Conservation (phyloP, 2,329 filamentous ascomycete species). For the Mollisiaceae sp. region DNA sequence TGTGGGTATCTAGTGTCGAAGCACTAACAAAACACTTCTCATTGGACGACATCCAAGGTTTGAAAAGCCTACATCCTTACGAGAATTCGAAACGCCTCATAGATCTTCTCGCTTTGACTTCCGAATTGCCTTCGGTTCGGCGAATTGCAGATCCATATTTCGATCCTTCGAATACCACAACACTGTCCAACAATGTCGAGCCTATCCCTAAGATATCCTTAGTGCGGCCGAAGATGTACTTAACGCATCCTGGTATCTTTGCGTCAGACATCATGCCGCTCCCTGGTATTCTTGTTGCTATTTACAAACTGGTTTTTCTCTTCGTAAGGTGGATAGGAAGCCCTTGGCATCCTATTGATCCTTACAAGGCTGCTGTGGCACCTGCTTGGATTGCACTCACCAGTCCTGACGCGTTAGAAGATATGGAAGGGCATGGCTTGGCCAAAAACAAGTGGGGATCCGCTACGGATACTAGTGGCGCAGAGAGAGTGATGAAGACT, state of each 20-base stretch:
- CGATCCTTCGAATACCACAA: conserved; percentile 41
- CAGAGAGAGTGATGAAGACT: conserved; percentile 71
- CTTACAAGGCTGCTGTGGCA: conserved; percentile 77
- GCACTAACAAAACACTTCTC: conserved; percentile 54
- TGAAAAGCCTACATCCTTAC: conserved; percentile 68
- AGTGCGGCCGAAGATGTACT: conserved; percentile 69
- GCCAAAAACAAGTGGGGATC: conserved; percentile 84
- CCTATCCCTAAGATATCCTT: conserved; percentile 18
- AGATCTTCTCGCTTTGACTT: conserved; percentile 80
- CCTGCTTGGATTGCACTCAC: conserved; percentile 80
- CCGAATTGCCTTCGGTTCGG: conserved; percentile 66
- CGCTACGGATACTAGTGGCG: conserved; percentile 62
- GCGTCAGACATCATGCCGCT: conserved; percentile 82
- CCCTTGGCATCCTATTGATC: conserved; percentile 82
- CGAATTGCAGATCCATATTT: conserved; percentile 64
- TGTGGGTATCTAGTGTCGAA: conserved; percentile 89
- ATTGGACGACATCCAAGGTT: conserved; percentile 79
- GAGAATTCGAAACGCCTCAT: conserved; percentile 88
- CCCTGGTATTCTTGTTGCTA: conserved; percentile 68
- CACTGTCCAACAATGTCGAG: conserved; percentile 31
- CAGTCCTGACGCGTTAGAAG: conserved; percentile 65
- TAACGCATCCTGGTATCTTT: conserved; percentile 87
- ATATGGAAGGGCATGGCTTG: conserved; percentile 49
- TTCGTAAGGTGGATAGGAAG: conserved; percentile 80
- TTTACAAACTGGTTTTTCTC: conserved; percentile 72